phyloP scores from a whole-genome alignment of 1,139 yeast genomes.

The Casaregolazyma lundiana region DNA sequence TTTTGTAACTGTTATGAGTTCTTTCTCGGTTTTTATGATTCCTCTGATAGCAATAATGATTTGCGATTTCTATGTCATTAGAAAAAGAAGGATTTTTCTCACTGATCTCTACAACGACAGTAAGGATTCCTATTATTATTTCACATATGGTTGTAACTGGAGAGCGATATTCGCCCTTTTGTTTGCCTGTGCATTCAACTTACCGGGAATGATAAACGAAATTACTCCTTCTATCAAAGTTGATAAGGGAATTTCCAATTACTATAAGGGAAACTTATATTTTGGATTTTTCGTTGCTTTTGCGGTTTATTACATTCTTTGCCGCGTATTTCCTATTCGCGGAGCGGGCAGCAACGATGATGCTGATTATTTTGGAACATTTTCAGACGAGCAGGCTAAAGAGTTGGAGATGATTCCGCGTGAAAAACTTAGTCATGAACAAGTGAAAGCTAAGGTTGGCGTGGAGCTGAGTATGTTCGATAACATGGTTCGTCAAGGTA shows the following conservation, averaged over 20 bases:
- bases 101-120: constrained; percentile 38
- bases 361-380: constrained; percentile 13
- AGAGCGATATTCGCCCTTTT: constrained; percentile 41
- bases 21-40: constrained; percentile 44
- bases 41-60: constrained; percentile 44
- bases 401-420: constrained; percentile 9
- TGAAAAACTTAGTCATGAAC: constrained; percentile 3
- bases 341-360: constrained; percentile 12
- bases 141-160: constrained; percentile 40
- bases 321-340: constrained; percentile 13
- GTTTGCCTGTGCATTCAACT: constrained; percentile 40
- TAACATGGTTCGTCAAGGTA: constrained; percentile 9
- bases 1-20: constrained; percentile 43
- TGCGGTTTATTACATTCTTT: constrained; percentile 13
- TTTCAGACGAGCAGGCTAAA: constrained; percentile 10
- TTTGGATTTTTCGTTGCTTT: constrained; percentile 15
- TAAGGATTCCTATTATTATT: constrained; percentile 38
- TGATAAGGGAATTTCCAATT: constrained; percentile 12
- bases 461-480: constrained; percentile 9
- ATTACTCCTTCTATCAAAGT: constrained; percentile 32
- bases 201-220: constrained; percentile 41
- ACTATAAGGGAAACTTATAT: constrained; percentile 15
- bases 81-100: constrained; percentile 33
- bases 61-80: constrained; percentile 40
- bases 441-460: constrained; percentile 7